Base-by-base conservation (phyloP, 768 basidiomycete species). In the Suillus variegatus region DNA sequence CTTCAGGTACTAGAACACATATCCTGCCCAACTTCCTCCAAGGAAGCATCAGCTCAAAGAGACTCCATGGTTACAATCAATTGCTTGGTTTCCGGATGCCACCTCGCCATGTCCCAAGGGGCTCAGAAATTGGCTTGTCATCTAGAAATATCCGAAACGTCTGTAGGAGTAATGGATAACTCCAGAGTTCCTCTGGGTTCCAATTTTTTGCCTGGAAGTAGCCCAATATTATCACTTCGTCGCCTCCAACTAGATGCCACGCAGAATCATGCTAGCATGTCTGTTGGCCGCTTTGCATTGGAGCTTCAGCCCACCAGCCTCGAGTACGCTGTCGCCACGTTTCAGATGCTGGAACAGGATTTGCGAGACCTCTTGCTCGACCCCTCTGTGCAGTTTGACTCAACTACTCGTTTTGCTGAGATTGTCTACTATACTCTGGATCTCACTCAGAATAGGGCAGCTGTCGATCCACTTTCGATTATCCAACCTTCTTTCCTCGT, bases 401-500 rank as follows among this genome's bases (percentile, higher is more conserved):
- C 58, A 41, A 43, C 58, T 43, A 32, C 58, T 7, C 58, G 41
- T 20, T 28, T 60, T 43, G 16, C 18, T 16, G 58, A 60, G 41
- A 60, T 60, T 44, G 41, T 60, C 41, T 43, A 60, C 43, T 13
- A 81, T 90, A 58, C 78, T 92, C 60, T 73, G 77, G 64, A 43
- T 60, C 78, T 78, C 61, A 87, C 88, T n/a, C 77, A 78, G 36
- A 77, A 84, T 38, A 77, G 81, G 28, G 72, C 85, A 4, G 76
- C 86, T 36, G 81, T 92, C 8, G 92, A 95, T 72, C 91, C 92
- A 9, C 80, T 93, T 16, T 94, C 94, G 25, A 87, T 91, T 40
- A 92, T 88, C 38, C 92, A 94, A 57, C 91, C 93, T 7, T 94
- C 93, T 3, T 93, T 87, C 72, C 82, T 96, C 41, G 86, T 95